Percentiles rank a stretch among this genome's conserved stretches.
These are phyloP conservation scores for Turnera subulata DNA, from an alignment of 345 rosid genomes.

Conservation along the genomic window DNA sequence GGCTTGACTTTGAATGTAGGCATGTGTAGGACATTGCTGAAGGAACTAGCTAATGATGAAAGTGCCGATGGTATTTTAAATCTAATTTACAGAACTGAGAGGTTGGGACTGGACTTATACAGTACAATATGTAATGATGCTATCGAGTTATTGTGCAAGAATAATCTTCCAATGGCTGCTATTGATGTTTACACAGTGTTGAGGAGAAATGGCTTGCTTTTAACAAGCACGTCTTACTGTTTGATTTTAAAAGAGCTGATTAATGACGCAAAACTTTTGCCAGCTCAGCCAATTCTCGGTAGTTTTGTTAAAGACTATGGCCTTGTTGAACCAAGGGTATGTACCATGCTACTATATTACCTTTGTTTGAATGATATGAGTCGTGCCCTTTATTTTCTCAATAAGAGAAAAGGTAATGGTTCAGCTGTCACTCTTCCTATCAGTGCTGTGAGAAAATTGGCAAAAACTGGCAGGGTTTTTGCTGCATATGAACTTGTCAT, in stretches of 20 bases:
- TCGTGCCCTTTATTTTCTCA: constrained; percentile 32
- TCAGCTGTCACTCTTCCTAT: constrained; percentile 32
- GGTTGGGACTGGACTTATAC: constrained; percentile 26
- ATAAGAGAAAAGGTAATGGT: constrained; percentile 30
- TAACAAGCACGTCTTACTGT: constrained; percentile 40
- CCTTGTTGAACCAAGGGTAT: constrained; percentile 33
- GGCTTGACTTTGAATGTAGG: constrained; percentile 39
- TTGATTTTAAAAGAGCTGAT: constrained; percentile 34
- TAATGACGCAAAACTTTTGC: constrained; percentile 17
- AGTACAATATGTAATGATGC: constrained; percentile 41
- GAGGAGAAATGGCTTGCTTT: constrained; percentile 36
- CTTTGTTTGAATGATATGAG: constrained; percentile 40
- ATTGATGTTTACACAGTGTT: constrained; percentile 43
- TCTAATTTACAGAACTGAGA: constrained; percentile 43
- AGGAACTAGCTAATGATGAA: constrained; percentile 33
- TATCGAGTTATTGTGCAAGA: constrained; percentile 53
- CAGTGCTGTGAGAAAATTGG: constrained; percentile 41
- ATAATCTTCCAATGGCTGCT: constrained; percentile 38
- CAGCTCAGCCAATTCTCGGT: constrained; percentile 36
- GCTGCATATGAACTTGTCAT: constrained; percentile 59
- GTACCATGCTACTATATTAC: constrained; percentile 36
- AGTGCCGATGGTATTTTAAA: constrained; percentile 45
- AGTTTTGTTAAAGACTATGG: constrained; percentile 46
- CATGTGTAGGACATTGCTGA: constrained; percentile 38
- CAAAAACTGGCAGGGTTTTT: constrained; percentile 44